Evolutionary conservation across 331 rosid species (phyloP).

Genomic region (Pyracantha coccinea): DNA sequence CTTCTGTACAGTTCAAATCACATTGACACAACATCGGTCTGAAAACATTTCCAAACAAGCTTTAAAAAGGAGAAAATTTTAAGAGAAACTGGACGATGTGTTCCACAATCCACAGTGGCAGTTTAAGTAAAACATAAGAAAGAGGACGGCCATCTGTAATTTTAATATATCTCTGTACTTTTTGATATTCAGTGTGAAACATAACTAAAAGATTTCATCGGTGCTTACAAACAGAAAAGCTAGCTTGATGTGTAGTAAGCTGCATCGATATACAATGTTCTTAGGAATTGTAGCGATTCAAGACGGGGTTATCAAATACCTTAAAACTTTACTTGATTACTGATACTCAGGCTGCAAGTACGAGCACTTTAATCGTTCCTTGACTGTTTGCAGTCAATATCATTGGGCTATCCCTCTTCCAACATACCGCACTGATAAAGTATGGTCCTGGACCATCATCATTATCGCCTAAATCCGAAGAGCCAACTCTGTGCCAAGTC

Average conservation of each 20-base stretch:
- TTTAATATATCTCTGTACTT: too few species aligned
- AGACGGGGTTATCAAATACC: background rate
- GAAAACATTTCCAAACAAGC: too few species aligned
- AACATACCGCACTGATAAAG: slow-evolving; percentile 26
- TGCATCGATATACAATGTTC: background rate
- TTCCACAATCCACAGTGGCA: too few species aligned
- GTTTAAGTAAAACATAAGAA: too few species aligned
- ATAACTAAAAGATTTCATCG: background rate
- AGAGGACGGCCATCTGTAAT: too few species aligned
- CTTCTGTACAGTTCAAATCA: too few species aligned
- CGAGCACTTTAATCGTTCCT: slow-evolving; percentile 20
- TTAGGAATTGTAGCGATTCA: background rate
- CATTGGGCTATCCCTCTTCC: slow-evolving; percentile 21
- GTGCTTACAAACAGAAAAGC: background rate
- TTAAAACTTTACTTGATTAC: background rate
- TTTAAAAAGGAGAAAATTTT: too few species aligned
- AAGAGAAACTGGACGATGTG: too few species aligned
- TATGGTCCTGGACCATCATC: slow-evolving; percentile 11
- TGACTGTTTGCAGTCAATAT: slow-evolving; percentile 23
- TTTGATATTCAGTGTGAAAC: background rate
- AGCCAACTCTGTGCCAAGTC: slow-evolving; percentile 13
- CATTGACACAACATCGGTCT: too few species aligned
- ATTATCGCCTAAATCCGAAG: slow-evolving; percentile 1
- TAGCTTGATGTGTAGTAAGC: background rate
- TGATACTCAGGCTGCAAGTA: slow-evolving; percentile 12